Base-by-base conservation (phyloP, 331 rosid genomes). In the Cydonia oblonga region DNA sequence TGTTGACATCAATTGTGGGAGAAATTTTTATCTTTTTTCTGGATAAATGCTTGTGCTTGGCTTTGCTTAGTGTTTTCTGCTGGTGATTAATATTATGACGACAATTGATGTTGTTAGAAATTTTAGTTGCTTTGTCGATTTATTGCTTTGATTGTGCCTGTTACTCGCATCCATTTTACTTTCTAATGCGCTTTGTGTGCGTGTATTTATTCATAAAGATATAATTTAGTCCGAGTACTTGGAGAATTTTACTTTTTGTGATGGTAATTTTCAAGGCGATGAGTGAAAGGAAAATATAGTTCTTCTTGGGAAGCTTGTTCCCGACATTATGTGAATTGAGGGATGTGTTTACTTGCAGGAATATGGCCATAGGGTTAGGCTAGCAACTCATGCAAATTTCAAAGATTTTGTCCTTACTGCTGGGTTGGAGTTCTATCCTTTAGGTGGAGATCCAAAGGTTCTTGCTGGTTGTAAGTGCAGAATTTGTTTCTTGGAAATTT, bases 401-500 rank as follows among this genome's bases (percentile, higher is more conserved):
- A 89, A 87, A 83, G 98, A 93, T 73, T 93, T 91, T 72, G 90
- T 93, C 70, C 81, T 87, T 76, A 71, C 82, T 68, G 88, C 90
- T 69, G 98, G 98, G 65, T 81, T 93, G 91, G 98, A 93, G 78
- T 89, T 90, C 87, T 93, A 53, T 84, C 92, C 97, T 70, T 78
- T 93, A 72, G 97, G 98, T 66, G 97, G 98, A 75, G 98, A 93
- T 83, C 96, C 98, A 63, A 91, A 91, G 86, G 87, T 93, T 85
- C 98, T 93, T 71, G 98, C 98, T 72, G 97, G 86, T 33, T 93
- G 98, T 93, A 85, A 91, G 98, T 85, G 74, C 77, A 30, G 62
- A 49, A 64, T 81, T 74, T 61, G 71, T 79, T 67, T 13, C 69
- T 23, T 57, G 28, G 15, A n/a, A n/a, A n/a, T n/a, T n/a, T n/a